Evolutionary conservation across 2,329 filamentous ascomycete species (phyloP).

Genomic region (Chaetomiaceae sp.): DNA sequence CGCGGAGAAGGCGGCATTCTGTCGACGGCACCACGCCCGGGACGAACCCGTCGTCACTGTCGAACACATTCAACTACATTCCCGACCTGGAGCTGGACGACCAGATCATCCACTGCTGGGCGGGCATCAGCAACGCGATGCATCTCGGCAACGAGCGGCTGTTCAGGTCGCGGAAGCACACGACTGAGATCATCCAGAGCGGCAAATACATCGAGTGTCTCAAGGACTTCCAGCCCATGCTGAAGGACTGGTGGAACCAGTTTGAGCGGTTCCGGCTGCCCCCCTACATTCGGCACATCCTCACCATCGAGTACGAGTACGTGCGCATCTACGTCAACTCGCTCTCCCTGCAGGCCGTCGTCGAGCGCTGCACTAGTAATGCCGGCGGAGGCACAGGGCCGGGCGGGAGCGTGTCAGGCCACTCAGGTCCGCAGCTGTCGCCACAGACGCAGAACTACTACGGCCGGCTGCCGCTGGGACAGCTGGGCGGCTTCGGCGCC

Average conservation of each 20-base stretch:
- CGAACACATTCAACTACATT: slow-evolving; percentile 60
- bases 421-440: slow-evolving; percentile 43
- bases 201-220: slow-evolving; percentile 79
- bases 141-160: slow-evolving; percentile 83
- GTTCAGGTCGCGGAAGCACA: slow-evolving; percentile 82
- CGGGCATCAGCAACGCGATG: slow-evolving; percentile 88
- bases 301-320: slow-evolving; percentile 94
- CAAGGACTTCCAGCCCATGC: slow-evolving; percentile 72
- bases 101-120: slow-evolving; percentile 81
- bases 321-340: slow-evolving; percentile 94
- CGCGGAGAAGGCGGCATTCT: slow-evolving; percentile 45
- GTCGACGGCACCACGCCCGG: slow-evolving; percentile 55
- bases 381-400: slow-evolving; percentile 42
- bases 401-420: slow-evolving; percentile 30
- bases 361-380: slow-evolving; percentile 83
- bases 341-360: slow-evolving; percentile 86
- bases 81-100: slow-evolving; percentile 63
- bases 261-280: slow-evolving; percentile 73
- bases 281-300: slow-evolving; percentile 64
- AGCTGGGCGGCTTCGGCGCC: slow-evolving; percentile 58
- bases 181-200: slow-evolving; percentile 80
- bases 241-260: slow-evolving; percentile 73
- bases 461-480: slow-evolving; percentile 59
- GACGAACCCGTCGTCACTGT: slow-evolving; percentile 52
- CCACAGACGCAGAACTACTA: slow-evolving; percentile 62